These are phyloP conservation scores for Rhizodiscina lignyota DNA, from an alignment of 495 filamentous ascomycete species.

Conservation along the genomic window DNA sequence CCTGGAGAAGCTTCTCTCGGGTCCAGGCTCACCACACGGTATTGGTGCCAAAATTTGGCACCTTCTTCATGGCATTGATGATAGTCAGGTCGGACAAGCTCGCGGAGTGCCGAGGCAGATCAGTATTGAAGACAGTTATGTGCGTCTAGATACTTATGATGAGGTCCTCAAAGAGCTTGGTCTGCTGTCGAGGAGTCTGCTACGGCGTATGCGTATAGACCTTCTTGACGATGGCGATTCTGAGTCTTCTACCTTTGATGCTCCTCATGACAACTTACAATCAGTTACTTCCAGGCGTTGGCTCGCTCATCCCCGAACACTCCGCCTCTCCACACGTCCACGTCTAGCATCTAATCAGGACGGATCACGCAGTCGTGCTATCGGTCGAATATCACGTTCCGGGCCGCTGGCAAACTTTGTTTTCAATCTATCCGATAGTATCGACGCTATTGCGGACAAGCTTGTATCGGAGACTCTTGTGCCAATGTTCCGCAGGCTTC, in stretches of 20 bases:
- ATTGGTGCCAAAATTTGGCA: conserved; percentile 47
- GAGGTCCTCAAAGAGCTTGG: conserved; percentile 48
- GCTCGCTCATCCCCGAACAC: conserved; percentile 50
- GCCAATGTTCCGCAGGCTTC: conserved; percentile 55
- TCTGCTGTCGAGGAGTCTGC: conserved; percentile 46
- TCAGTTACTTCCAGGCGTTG: conserved; percentile 26
- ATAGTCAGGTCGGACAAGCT: conserved; percentile 50
- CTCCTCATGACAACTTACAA: not conserved
- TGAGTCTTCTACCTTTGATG: conserved; percentile 1
- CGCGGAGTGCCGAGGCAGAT: conserved; percentile 70
- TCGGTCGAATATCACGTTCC: conserved; percentile 53
- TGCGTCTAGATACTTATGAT: conserved; percentile 37
- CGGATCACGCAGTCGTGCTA: conserved; percentile 29
- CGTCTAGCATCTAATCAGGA: conserved; percentile 34
- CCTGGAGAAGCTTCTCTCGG: conserved; percentile 49
- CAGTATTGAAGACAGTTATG: conserved; percentile 84
- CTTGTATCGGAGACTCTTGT: conserved; percentile 52
- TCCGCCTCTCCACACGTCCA: conserved; percentile 63
- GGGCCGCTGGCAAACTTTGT: conserved; percentile 49
- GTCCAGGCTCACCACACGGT: conserved; percentile 48
- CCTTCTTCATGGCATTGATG: conserved; percentile 45
- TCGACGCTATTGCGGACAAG: conserved; percentile 42
- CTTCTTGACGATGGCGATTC: conserved; percentile 38
- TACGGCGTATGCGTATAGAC: conserved; percentile 66
- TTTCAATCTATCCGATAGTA: conserved; percentile 40